A percentile compares a stretch with the other conserved stretches of the same genome.
Evolutionary conservation across 106 monocot genomes (phyloP).

Genomic region (Dactylorhiza incarnata): DNA sequence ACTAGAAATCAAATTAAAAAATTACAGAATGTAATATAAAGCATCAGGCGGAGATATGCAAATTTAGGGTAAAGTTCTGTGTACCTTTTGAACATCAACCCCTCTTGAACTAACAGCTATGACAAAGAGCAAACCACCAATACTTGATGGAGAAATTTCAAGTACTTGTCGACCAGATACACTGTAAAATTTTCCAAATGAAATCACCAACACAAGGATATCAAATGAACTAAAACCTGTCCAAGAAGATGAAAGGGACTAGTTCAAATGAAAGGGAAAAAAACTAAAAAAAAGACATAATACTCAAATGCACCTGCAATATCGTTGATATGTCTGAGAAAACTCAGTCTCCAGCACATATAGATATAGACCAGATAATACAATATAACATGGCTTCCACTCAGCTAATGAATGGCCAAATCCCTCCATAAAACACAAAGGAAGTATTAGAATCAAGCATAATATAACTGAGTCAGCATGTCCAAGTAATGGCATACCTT

Average conservation of each 20-base stretch:
- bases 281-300: neutral
- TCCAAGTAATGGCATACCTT: conserved; percentile 40
- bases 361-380: conserved; percentile 90
- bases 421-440: conserved; percentile 45
- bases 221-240: neutral
- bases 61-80: neutral
- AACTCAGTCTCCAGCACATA: conserved; percentile 81
- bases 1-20: neutral
- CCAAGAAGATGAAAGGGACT: neutral
- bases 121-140: conserved; percentile 77
- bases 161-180: conserved; percentile 82
- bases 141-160: conserved; percentile 82
- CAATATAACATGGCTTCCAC: conserved; percentile 85
- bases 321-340: conserved; percentile 72
- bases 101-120: conserved; percentile 81
- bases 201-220: conserved; percentile 9
- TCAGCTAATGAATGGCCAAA: conserved; percentile 84
- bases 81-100: conserved; percentile 82
- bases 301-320: conserved; percentile 38
- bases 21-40: neutral
- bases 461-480: neutral
- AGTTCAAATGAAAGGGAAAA: neutral
- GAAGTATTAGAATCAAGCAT: neutral
- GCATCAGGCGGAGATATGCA: neutral
- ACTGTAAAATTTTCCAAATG: conserved; percentile 38